phyloP scores from a whole-genome alignment of 176 grass and related monocot genomes.

The Triticum turgidum region DNA sequence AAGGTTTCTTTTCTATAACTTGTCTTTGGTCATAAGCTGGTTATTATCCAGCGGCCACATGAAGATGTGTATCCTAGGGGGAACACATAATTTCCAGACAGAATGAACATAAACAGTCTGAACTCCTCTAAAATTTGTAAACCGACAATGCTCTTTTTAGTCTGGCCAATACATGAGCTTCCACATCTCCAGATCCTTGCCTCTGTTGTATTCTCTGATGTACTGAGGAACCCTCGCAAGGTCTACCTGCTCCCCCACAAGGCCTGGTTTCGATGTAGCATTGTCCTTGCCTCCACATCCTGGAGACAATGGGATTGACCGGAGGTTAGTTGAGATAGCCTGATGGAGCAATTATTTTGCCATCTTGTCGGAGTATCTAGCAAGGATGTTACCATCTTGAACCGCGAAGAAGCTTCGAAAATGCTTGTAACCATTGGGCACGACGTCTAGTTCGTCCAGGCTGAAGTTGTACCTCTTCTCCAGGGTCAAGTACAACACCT shows the following conservation, averaged over 20 bases:
- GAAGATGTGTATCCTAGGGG: too few species aligned
- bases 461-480: conserved; percentile 96
- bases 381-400: conserved; percentile 34
- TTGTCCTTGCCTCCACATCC: background rate
- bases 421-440: conserved; percentile 78
- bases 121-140: too few species aligned
- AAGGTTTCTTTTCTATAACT: too few species aligned
- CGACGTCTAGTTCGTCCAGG: conserved; percentile 67
- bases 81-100: too few species aligned
- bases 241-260: conserved; percentile 57
- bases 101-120: too few species aligned
- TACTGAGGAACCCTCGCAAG: conserved; percentile 61
- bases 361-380: background rate
- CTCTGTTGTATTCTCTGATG: conserved; percentile 74
- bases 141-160: background rate
- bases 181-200: conserved; percentile 75
- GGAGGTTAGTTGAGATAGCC: background rate
- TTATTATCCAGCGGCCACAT: too few species aligned
- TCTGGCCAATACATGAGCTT: conserved; percentile 37
- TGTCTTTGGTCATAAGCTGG: too few species aligned
- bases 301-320: conserved; percentile 15
- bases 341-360: background rate
- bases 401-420: conserved; percentile 60
- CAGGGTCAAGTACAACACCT: conserved; percentile 84
- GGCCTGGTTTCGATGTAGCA: conserved; percentile 2